These are phyloP conservation scores for Camellia japonica DNA, from an alignment of 148 eudicot genomes.

Conservation along the genomic window DNA sequence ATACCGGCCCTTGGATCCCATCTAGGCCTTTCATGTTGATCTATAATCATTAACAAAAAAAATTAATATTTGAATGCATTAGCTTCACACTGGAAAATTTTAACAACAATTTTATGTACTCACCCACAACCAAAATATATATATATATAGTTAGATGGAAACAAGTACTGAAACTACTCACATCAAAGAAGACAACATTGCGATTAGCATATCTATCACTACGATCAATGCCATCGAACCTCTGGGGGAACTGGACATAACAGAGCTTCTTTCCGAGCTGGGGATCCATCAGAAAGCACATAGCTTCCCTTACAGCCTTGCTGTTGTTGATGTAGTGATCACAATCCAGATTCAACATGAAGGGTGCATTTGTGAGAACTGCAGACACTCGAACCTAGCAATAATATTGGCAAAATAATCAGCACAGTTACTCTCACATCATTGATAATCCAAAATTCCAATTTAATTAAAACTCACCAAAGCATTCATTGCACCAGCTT, in stretches of 20 bases:
- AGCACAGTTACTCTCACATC: no score
- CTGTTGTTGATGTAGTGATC: slow-evolving; percentile 97
- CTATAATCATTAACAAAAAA: slow-evolving; percentile 25
- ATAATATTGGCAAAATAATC: not conserved
- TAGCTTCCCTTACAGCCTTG: slow-evolving; percentile 91
- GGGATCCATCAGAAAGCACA: slow-evolving; percentile 99
- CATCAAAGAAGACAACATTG: slow-evolving; percentile 92
- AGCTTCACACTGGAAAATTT: not conserved
- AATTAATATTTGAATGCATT: not conserved
- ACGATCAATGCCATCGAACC: slow-evolving; percentile 93
- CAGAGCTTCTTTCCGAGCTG: slow-evolving; percentile 93
- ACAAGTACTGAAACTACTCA: slow-evolving; percentile 31
- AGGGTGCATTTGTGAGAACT: slow-evolving; percentile 93
- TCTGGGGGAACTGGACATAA: slow-evolving; percentile 95
- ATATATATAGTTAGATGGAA: not conserved
- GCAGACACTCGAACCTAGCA: slow-evolving; percentile 87
- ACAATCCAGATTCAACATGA: slow-evolving; percentile 86
- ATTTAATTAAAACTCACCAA: slow-evolving; percentile 43
- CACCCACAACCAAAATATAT: no score
- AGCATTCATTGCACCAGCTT: slow-evolving; percentile 99
- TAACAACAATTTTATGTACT: not conserved
- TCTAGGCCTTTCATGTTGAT: slow-evolving; percentile 97
- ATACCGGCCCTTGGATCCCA: slow-evolving; percentile 97
- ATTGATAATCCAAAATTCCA: no score
- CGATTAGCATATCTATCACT: slow-evolving; percentile 95